These are phyloP conservation scores for Erucastrum elatum DNA, from an alignment of 345 rosid genomes.

Conservation along the genomic window DNA sequence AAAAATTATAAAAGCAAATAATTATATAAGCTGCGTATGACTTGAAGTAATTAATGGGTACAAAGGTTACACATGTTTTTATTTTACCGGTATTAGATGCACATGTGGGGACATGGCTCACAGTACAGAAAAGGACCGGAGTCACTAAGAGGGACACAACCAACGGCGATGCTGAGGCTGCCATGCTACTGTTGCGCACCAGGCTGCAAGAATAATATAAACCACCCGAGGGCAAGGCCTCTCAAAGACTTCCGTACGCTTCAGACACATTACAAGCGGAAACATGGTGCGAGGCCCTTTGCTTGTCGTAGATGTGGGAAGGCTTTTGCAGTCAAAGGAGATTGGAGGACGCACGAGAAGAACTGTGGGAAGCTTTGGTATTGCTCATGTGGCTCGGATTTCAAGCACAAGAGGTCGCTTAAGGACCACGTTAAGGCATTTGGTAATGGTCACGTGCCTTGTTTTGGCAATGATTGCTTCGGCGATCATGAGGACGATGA, in stretches of 20 bases:
- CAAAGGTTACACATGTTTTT: not conserved
- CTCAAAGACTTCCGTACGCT: constrained; percentile 97
- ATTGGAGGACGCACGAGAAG: constrained; percentile 99
- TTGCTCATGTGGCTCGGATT: constrained; percentile 93
- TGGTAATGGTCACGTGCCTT: constrained; percentile 79
- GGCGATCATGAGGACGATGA: constrained; percentile 63
- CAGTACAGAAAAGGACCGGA: constrained; percentile 97
- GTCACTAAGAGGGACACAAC: constrained; percentile 89
- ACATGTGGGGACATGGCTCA: constrained; percentile 99
- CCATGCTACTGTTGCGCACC: constrained; percentile 98
- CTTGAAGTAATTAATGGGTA: not conserved
- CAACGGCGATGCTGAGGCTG: constrained; percentile 89
- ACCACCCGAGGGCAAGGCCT: constrained; percentile 85
- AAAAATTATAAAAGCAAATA: not conserved
- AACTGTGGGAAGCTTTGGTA: constrained; percentile 98
- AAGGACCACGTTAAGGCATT: constrained; percentile 91
- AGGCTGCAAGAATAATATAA: constrained; percentile 92
- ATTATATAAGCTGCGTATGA: not conserved
- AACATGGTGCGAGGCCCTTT: constrained; percentile 91
- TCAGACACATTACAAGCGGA: constrained; percentile 96
- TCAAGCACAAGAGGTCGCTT: constrained; percentile 93
- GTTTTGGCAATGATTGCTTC: constrained; percentile 52
- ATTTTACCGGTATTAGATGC: constrained; percentile 59
- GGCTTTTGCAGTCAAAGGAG: constrained; percentile 92
- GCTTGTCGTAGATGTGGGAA: constrained; percentile 94